phyloP scores from a whole-genome alignment of 139 green algal species.

The Coccomyxa sp. region DNA sequence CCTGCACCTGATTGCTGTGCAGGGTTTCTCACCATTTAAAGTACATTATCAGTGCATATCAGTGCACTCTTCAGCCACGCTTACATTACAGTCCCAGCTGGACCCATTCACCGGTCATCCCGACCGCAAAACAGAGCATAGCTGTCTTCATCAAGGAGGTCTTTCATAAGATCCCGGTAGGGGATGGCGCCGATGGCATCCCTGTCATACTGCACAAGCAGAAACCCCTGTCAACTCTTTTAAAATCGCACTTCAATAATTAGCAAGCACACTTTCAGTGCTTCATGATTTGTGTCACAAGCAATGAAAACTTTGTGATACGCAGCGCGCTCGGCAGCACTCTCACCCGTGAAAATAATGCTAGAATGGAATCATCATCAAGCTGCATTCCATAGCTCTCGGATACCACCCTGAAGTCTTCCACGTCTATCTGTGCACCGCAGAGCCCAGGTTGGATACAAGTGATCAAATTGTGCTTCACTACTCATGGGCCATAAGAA shows the following conservation, averaged over 20 bases:
- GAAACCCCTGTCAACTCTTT: not conserved
- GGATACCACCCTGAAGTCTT: constrained; percentile 73
- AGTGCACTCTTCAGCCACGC: no score
- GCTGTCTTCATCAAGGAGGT: constrained; percentile 24
- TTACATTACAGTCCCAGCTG: no score
- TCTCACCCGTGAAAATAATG: constrained; percentile 41
- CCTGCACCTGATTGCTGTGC: no score
- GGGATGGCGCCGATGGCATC: constrained; percentile 16
- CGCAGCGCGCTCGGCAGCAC: no score
- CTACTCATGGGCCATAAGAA: not conserved
- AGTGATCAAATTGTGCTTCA: not conserved
- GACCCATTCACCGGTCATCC: no score
- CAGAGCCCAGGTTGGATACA: not conserved
- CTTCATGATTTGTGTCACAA: not conserved
- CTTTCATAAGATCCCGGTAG: constrained; percentile 24
- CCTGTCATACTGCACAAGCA: constrained; percentile 21
- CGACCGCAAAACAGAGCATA: constrained; percentile 15
- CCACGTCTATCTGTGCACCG: constrained; percentile 52
- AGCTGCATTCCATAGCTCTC: constrained; percentile 86
- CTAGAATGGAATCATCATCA: constrained; percentile 76
- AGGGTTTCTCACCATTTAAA: no score
- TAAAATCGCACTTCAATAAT: not conserved
- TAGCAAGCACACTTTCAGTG: not conserved
- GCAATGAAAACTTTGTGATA: not conserved
- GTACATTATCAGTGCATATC: no score